Base-by-base conservation (phyloP, 148 eudicot species). In the Chenopodium berlandieri region DNA sequence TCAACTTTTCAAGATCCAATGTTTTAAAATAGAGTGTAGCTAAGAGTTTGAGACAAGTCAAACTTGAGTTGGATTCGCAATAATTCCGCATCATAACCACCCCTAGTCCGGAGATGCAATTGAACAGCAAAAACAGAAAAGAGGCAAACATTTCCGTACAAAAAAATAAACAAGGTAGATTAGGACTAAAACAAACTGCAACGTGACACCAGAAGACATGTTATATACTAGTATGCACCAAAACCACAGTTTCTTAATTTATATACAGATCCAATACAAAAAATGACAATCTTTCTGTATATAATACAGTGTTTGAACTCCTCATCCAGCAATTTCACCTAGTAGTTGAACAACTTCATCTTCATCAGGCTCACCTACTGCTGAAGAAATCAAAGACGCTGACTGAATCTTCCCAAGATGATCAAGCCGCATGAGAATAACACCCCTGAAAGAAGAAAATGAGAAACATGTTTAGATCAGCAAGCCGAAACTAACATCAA, bases 341-440 rank as follows among this genome's bases (percentile, higher is more conserved):
- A 71, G 16, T 56, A 37, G 71, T 46, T 46, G 65, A 69, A 12
- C 75, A 10, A 66, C 56, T 73, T 76, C 86, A 34, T 64, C 89
- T 79, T 88, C 92, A 63, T 89, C 91, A 0, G 82, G 23, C 27
- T 88, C 93, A 7, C 84, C 73, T 79, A 87, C 97, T 7, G 92
- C 70, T 30, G 97, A 90, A 44, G 95, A 86, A 31, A 94, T 94
- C 85, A 96, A 86, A 11, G 97, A 94, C 40, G 98, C 98, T 10
- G 99, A 96, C 75, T 92, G 97, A 79, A 96, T 96, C 82, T 94
- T 96, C 34, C 99, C 99, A 31, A 89, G 88, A 82, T 88, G 84
- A 71, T 94, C 98, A 58, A 96, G 94, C 64, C 99, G 89, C 99
- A 96, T 96, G 82, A 96, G 85, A 78, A 94, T 91, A 2, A 96